Conservation (phyloP, 495 filamentous ascomycete species). For the Penicillium waksmanii region DNA sequence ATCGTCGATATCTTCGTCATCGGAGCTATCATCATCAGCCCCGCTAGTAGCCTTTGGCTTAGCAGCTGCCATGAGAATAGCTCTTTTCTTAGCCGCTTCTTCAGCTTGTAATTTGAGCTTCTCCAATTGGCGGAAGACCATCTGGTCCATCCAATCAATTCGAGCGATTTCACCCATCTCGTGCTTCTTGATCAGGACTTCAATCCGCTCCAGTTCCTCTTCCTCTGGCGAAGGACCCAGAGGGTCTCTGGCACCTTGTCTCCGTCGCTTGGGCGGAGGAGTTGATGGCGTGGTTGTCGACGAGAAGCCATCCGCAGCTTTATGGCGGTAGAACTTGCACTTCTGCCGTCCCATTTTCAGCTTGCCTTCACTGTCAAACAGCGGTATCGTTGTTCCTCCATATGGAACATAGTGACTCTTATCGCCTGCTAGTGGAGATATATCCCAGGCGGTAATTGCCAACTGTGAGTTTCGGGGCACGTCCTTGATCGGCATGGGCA, state of each 20-base stretch:
- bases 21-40: slow-evolving; percentile 34
- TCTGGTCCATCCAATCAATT: slow-evolving; percentile 91
- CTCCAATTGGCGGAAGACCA: slow-evolving; percentile 86
- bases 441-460: slow-evolving; percentile 94
- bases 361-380: slow-evolving; percentile 91
- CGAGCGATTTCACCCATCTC: slow-evolving; percentile 94
- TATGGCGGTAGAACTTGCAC: slow-evolving; percentile 80
- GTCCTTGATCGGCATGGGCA: slow-evolving; percentile 81
- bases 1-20: slow-evolving; percentile 51
- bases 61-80: slow-evolving; percentile 31
- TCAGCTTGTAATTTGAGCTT: slow-evolving; percentile 66
- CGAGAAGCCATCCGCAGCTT: slow-evolving; percentile 83
- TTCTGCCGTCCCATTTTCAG: slow-evolving; percentile 91
- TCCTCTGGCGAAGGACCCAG: slow-evolving; percentile 60
- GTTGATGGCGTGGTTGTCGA: slow-evolving; percentile 76
- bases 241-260: slow-evolving; percentile 44
- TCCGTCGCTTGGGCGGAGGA: slow-evolving; percentile 51
- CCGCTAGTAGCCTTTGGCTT: slow-evolving; percentile 29
- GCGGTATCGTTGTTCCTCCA: slow-evolving; percentile 85
- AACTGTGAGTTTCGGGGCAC: slow-evolving; percentile 79
- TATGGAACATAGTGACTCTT: slow-evolving; percentile 83
- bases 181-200: slow-evolving; percentile 92
- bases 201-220: slow-evolving; percentile 79
- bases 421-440: slow-evolving; percentile 74
- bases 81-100: slow-evolving; percentile 44